These are phyloP conservation scores for Arachis hypogaea DNA, from an alignment of 306 rosid species.

Conservation along the genomic window DNA sequence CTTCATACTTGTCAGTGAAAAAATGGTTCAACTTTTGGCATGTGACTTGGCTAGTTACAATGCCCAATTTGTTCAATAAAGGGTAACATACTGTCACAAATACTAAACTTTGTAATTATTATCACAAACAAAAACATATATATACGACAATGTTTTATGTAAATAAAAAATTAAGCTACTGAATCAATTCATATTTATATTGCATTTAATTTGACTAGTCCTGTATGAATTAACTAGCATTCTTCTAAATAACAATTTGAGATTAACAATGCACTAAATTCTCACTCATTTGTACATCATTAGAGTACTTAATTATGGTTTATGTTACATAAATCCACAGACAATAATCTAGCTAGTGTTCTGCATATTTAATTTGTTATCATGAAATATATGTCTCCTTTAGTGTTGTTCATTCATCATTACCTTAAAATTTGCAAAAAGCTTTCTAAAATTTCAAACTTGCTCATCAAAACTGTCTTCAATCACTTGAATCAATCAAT, in stretches of 20 bases:
- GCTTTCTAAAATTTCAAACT: constrained; percentile 20
- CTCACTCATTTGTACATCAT: constrained; percentile 37
- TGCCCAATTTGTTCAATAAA: background rate
- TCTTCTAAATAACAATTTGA: background rate
- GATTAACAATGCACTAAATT: too few species aligned
- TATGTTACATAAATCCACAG: constrained; percentile 36
- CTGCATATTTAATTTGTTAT: constrained; percentile 32
- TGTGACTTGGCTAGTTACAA: constrained; percentile 6
- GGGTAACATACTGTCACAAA: background rate
- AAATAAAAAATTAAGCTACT: too few species aligned
- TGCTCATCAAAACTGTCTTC: constrained; percentile 6
- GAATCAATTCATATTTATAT: too few species aligned
- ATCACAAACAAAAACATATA: background rate
- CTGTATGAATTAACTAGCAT: background rate
- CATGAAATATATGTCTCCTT: constrained; percentile 17
- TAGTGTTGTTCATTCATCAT: constrained; percentile 25
- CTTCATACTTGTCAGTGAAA: constrained; percentile 2
- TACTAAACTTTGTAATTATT: background rate
- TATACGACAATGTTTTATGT: background rate
- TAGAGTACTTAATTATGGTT: constrained; percentile 18
- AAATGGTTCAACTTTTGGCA: constrained; percentile 28
- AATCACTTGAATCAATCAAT: constrained; percentile 1
- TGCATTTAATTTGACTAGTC: background rate
- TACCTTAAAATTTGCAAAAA: constrained; percentile 26
- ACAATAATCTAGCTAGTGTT: constrained; percentile 15